phyloP scores from a whole-genome alignment of 2,329 filamentous ascomycete species.

The Blastomyces emzantsi region DNA sequence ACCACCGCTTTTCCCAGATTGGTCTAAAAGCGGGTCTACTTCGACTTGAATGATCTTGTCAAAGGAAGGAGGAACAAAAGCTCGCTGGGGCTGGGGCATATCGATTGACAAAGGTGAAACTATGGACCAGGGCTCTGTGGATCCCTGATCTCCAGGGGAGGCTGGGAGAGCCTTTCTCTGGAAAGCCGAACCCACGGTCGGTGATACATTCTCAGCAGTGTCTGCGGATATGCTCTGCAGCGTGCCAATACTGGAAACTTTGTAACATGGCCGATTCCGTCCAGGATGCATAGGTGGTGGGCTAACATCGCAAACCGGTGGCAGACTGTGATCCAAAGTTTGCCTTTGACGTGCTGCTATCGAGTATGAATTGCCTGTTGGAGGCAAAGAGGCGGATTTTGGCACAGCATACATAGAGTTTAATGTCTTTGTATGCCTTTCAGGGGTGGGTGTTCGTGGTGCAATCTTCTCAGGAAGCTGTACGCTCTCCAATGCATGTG shows the following conservation, averaged over 20 bases:
- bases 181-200: not conserved
- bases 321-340: not conserved
- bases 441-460: not conserved
- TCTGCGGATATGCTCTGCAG: not conserved
- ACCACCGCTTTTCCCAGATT: conserved; percentile 4
- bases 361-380: not conserved
- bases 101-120: conserved; percentile 20
- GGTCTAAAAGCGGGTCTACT: conserved; percentile 5
- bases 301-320: not conserved
- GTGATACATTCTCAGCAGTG: conserved; percentile 6
- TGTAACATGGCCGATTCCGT: not conserved
- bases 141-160: conserved; percentile 1
- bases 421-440: not conserved
- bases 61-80: conserved; percentile 11
- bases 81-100: conserved; percentile 18
- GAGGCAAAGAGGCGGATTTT: not conserved
- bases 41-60: conserved; percentile 1
- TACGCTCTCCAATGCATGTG: not conserved
- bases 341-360: not conserved
- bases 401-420: not conserved
- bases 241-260: not conserved
- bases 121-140: conserved; percentile 15
- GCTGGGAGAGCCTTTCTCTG: conserved; percentile 1
- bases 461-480: not conserved
- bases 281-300: conserved; percentile 1